These are phyloP conservation scores for Coleophoma crateriformis DNA, from an alignment of 2,329 filamentous ascomycete species.

Conservation along the genomic window DNA sequence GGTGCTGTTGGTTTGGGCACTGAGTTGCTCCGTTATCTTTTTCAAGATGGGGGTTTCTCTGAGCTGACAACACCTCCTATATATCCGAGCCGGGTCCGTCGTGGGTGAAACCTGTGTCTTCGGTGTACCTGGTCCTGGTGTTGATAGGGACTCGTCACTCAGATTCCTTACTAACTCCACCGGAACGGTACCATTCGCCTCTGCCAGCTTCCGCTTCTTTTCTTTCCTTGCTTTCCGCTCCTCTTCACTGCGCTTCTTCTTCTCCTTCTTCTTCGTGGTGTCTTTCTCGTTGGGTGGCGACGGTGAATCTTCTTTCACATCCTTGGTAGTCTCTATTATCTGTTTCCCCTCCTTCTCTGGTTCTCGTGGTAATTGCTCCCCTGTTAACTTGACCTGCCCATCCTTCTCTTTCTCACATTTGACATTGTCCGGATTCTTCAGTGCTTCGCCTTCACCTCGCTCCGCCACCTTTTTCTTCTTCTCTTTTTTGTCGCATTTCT, in stretches of 20 bases:
- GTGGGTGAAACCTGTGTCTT: slow-evolving; percentile 67
- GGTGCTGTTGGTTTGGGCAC: slow-evolving; percentile 59
- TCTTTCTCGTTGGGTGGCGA: slow-evolving; percentile 26
- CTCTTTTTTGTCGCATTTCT: slow-evolving; percentile 50
- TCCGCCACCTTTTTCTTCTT: slow-evolving; percentile 61
- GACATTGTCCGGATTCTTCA: slow-evolving; percentile 59
- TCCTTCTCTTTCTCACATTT: slow-evolving; percentile 52
- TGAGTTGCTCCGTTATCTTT: slow-evolving; percentile 84
- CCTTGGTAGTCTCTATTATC: slow-evolving; percentile 21
- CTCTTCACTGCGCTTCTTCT: slow-evolving; percentile 92
- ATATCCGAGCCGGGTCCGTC: slow-evolving; percentile 87
- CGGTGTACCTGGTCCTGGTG: slow-evolving; percentile 27
- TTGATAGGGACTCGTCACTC: slow-evolving; percentile 45
- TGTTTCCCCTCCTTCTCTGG: slow-evolving; percentile 25
- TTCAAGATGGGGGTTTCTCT: slow-evolving; percentile 90
- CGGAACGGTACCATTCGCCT: slow-evolving; percentile 81
- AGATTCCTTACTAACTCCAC: slow-evolving; percentile 73
- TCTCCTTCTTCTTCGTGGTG: slow-evolving; percentile 76
- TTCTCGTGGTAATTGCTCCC: slow-evolving; percentile 34
- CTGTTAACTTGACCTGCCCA: slow-evolving; percentile 36
- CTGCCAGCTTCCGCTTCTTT: slow-evolving; percentile 76
- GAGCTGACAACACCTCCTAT: slow-evolving; percentile 88
- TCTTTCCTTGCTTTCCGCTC: slow-evolving; percentile 90
- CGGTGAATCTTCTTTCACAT: slow-evolving; percentile 9
- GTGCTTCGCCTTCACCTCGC: slow-evolving; percentile 66